Base-by-base conservation (phyloP, 202 grass and related monocot species). In the Panicum hallii region DNA sequence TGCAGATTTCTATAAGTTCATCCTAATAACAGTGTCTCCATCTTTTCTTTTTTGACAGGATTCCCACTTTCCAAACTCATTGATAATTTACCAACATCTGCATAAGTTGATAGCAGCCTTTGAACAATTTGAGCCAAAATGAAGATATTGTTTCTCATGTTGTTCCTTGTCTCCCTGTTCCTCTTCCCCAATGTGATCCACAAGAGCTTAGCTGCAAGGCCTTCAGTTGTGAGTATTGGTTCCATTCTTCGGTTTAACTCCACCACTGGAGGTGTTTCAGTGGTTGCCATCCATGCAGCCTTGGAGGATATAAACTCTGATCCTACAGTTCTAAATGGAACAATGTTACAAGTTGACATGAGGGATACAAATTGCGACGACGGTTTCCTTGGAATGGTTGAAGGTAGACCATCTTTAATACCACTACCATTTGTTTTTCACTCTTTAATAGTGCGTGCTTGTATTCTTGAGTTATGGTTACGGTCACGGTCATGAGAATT, bases 261-360 rank as follows among this genome's bases (percentile, higher is more conserved):
- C 74, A 92, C 93, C 44, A 94, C 92, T 50, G 96, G 96, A 78
- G 82, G 90, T 77, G 91, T 87, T 57, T 83, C 88, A 13, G 80
- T 58, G 10, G 88, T 99, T 52, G 93, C 96, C 30, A 92, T 96
- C 43, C 82, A 66, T 41, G 88, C 93, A 6, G 96, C 96, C 61
- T 62, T 92, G 86, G 96, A 96, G 13, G 91, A 94, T 84, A 88
- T 99, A n/a, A 99, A 99, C 63, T 85, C 93, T 17, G 91, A 96
- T 74, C 72, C 84, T 55, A 92, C 72, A 74, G 63, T 99, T 87
- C 89, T 99, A 45, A 88, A 85, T 81, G 96, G 93, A 58, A 89
- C 93, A 8, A 90, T 70, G 42, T 61, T 99, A 26, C 64, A 66
- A 20, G 75, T 99, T 81, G 1, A 57, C 22, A 83, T 83, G 66